Conservation (phyloP, 2,329 filamentous ascomycete species). For the Rhytidhysteron rufulum region DNA sequence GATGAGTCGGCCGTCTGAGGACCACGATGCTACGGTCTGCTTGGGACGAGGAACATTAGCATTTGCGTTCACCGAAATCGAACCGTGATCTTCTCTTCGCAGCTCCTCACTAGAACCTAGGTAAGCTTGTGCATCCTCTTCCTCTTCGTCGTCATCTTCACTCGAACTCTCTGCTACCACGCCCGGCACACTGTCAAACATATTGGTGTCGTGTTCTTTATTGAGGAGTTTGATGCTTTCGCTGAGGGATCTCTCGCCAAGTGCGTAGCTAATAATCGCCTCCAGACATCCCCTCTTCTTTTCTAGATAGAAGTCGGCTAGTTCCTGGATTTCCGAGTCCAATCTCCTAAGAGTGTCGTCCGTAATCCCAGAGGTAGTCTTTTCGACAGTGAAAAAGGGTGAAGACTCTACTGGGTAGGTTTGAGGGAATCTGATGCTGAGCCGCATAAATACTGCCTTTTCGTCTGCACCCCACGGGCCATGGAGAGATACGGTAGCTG, state of each 20-base stretch:
- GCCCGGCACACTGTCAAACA: conserved; percentile 12
- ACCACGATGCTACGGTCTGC: conserved; percentile 56
- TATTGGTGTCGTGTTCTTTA: conserved; percentile 55
- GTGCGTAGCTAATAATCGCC: conserved; percentile 57
- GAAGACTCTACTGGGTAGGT: conserved; percentile 49
- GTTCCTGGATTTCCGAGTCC: conserved; percentile 49
- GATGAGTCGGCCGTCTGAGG: conserved; percentile 53
- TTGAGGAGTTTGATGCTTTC: conserved; percentile 53
- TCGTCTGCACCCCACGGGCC: conserved; percentile 57
- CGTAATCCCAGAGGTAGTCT: conserved; percentile 52
- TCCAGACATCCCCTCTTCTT: conserved; percentile 57
- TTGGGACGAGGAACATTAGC: conserved; percentile 62
- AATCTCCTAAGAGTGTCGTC: conserved; percentile 48
- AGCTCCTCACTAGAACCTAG: conserved; percentile 37
- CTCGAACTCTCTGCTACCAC: conserved; percentile 71
- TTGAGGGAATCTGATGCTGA: conserved; percentile 56
- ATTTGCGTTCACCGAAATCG: conserved; percentile 56
- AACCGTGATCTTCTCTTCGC: conserved; percentile 48
- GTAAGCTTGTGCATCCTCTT: conserved; percentile 50
- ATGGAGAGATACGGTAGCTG: conserved; percentile 54
- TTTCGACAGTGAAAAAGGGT: conserved; percentile 54
- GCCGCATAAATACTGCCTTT: conserved; percentile 52
- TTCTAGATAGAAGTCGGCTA: conserved; percentile 52
- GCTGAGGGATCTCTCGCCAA: conserved; percentile 57
- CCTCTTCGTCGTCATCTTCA: conserved; percentile 72